These are phyloP conservation scores for Agapanthus africanus DNA, from an alignment of 106 monocot species.

Conservation along the genomic window DNA sequence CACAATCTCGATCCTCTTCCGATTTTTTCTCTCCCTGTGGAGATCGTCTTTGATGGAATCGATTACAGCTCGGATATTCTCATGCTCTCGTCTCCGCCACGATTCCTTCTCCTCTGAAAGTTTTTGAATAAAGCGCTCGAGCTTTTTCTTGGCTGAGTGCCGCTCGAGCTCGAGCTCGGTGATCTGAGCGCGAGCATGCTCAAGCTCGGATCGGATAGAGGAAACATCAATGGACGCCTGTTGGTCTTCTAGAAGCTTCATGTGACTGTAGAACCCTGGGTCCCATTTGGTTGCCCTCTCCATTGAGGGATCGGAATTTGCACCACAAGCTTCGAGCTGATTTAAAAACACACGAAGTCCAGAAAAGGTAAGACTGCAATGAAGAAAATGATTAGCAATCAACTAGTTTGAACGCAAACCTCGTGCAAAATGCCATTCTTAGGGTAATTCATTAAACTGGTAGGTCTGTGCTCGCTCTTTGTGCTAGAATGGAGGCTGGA, in stretches of 20 bases:
- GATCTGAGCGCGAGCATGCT: conserved; percentile 42
- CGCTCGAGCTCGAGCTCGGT: conserved; percentile 62
- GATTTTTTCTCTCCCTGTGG: conserved; percentile 64
- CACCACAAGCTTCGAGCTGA: conserved; percentile 41
- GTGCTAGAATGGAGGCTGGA: conserved; percentile 9
- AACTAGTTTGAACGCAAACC: conserved; percentile 31
- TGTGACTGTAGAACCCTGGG: conserved; percentile 39
- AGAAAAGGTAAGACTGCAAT: background rate
- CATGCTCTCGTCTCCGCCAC: conserved; percentile 67
- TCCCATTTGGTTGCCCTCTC: conserved; percentile 92
- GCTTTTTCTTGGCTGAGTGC: conserved; percentile 54
- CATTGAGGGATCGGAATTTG: conserved; percentile 33
- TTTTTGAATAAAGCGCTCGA: conserved; percentile 64
- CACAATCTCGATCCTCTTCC: conserved; percentile 46
- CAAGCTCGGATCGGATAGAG: conserved; percentile 54
- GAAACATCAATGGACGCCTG: conserved; percentile 36
- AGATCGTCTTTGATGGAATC: conserved; percentile 72
- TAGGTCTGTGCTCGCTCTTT: conserved; percentile 17
- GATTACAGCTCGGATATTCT: conserved; percentile 51
- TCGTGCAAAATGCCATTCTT: conserved; percentile 41
- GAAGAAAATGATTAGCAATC: background rate
- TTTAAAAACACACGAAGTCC: background rate
- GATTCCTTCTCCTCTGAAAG: conserved; percentile 60
- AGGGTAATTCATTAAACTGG: conserved; percentile 16
- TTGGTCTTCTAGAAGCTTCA: conserved; percentile 52